Evolutionary conservation across 2,329 filamentous ascomycete genomes (phyloP).

Genomic region (Pseudogymnoascus sp.): DNA sequence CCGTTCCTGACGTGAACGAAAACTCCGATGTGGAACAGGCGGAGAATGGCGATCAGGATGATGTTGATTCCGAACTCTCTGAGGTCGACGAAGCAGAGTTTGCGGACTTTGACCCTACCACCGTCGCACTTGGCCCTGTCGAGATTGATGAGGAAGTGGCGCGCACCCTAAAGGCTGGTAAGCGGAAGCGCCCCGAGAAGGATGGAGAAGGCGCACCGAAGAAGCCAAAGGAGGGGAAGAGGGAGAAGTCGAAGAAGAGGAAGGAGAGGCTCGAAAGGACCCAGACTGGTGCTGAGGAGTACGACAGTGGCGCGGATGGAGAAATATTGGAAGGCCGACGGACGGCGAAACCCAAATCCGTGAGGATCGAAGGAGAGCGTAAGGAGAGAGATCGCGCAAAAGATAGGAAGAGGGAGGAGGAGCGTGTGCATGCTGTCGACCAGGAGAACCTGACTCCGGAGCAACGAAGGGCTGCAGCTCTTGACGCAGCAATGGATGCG

Average conservation of each 20-base stretch:
- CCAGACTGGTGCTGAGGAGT: constrained; percentile 40
- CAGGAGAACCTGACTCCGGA: constrained; percentile 76
- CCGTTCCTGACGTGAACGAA: not conserved
- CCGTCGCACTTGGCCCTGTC: constrained; percentile 55
- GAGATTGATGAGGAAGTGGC: constrained; percentile 60
- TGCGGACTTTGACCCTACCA: constrained; percentile 58
- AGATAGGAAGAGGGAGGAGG: constrained; percentile 38
- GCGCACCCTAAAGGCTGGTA: constrained; percentile 54
- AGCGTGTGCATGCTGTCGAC: constrained; percentile 54
- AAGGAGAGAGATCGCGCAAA: constrained; percentile 26
- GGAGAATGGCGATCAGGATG: constrained; percentile 31
- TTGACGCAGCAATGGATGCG: constrained; percentile 80
- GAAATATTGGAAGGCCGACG: constrained; percentile 46
- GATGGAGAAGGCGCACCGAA: constrained; percentile 57
- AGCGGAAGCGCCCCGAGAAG: constrained; percentile 54
- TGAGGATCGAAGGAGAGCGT: constrained; percentile 36
- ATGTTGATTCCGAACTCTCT: constrained; percentile 47
- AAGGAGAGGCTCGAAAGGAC: constrained; percentile 46
- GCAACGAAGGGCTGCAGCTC: constrained; percentile 71
- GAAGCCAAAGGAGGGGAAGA: constrained; percentile 57
- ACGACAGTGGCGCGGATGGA: constrained; percentile 35
- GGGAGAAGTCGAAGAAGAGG: constrained; percentile 63
- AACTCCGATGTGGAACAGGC: not conserved
- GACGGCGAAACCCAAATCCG: constrained; percentile 31
- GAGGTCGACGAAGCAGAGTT: constrained; percentile 64